These are phyloP conservation scores for Populus nigra DNA, from an alignment of 345 rosid genomes.

Conservation along the genomic window DNA sequence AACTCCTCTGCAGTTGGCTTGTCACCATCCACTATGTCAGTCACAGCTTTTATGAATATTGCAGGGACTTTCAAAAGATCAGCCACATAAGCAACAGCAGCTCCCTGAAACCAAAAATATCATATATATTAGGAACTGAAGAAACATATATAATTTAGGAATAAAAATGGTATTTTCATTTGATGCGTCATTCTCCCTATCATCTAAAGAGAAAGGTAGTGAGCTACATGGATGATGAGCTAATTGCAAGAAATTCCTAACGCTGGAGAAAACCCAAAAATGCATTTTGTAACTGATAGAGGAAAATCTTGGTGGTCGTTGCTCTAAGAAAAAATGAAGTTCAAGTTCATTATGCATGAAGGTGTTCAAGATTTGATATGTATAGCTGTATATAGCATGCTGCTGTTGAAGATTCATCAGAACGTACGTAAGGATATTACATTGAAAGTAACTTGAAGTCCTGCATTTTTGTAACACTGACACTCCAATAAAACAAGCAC, in stretches of 20 bases:
- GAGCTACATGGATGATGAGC: background rate
- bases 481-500: background rate
- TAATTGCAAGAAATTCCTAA: background rate
- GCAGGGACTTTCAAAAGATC: conserved; percentile 79
- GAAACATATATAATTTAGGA: background rate
- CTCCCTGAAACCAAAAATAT: conserved; percentile 50
- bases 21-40: conserved; percentile 72
- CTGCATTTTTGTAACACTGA: background rate
- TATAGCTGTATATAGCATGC: background rate
- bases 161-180: background rate
- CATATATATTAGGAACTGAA: background rate
- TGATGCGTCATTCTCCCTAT: background rate
- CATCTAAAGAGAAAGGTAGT: background rate
- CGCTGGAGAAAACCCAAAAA: background rate
- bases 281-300: background rate
- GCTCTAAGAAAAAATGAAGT: background rate
- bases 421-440: background rate
- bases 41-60: conserved; percentile 81
- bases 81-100: conserved; percentile 80
- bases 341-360: background rate
- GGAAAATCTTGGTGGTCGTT: background rate
- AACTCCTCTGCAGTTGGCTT: conserved; percentile 78
- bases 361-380: background rate
- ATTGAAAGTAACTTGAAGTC: background rate
- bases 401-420: background rate